A percentile compares a stretch with the other conserved stretches of the same genome.
Conservation (phyloP, 2,329 filamentous ascomycete species). For the Phyllachora maydis region DNA sequence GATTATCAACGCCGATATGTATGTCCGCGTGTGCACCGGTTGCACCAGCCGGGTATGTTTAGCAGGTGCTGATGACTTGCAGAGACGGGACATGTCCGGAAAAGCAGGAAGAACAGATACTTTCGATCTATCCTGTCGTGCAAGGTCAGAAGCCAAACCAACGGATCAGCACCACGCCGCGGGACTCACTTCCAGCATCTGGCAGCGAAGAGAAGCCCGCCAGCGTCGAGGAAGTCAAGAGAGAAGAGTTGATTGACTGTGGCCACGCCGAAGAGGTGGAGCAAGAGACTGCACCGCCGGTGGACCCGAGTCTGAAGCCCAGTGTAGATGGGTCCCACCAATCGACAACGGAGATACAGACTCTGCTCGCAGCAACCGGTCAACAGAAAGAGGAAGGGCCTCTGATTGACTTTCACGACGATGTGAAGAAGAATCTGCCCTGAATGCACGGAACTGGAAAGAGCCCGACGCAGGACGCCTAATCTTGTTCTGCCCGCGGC, state of each 20-base stretch:
- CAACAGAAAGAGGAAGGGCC: slow-evolving; percentile 21
- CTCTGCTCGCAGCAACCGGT: slow-evolving; percentile 24
- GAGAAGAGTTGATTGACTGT: slow-evolving; percentile 34
- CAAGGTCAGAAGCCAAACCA: slow-evolving; percentile 45
- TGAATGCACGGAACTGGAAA: no score
- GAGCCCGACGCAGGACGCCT: no score
- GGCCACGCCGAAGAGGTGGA: no score
- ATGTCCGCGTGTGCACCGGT: slow-evolving; percentile 9
- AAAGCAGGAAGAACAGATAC: slow-evolving; percentile 60
- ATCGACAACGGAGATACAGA: slow-evolving; percentile 17
- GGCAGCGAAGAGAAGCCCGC: slow-evolving; percentile 4
- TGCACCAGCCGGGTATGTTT: neutral
- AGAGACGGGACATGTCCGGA: slow-evolving; percentile 45
- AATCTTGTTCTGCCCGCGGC: no score
- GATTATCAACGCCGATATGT: slow-evolving; percentile 83
- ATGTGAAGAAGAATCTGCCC: slow-evolving; percentile 32
- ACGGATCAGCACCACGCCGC: slow-evolving; percentile 34
- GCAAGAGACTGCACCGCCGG: slow-evolving; percentile 11
- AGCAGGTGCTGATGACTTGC: slow-evolving; percentile 1
- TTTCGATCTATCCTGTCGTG: slow-evolving; percentile 70
- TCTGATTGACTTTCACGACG: slow-evolving; percentile 33
- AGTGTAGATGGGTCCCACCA: slow-evolving; percentile 5
- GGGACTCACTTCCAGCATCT: slow-evolving; percentile 8
- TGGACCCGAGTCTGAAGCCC: slow-evolving; percentile 2
- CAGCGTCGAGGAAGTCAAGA: slow-evolving; percentile 2